Base-by-base conservation (phyloP, 225 moss, liverwort and hornwort genomes). In the Sphagnum tenellum region DNA sequence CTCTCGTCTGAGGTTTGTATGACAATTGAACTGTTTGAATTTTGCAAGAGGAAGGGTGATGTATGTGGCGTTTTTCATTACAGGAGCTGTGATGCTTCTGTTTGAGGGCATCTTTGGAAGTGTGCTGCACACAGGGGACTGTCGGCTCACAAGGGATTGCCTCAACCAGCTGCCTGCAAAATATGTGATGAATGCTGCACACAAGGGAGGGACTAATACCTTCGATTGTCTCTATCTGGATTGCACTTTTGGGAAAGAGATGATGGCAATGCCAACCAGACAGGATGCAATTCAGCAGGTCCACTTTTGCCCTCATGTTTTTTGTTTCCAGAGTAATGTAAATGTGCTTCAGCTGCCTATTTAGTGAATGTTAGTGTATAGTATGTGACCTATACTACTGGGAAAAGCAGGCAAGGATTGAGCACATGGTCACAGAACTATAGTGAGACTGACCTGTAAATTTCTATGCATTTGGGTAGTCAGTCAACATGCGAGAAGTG, bases 71-170 rank as follows among this genome's bases (percentile, higher is more conserved):
- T 7, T 60, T 60, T 5, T 46, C 9, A 46, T 66, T 3, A 58
- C 73, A 94, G 94, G 94, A 55, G 91, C 94, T 3, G 67, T 91
- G 46, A 94, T 91, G 90, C 71, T 94, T 11, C 64, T 91, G 8
- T 94, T 94, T 74, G 94, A 94, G 68, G 94, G 94, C 11, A 70
- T 65, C 48, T 94, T 91, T 45, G 91, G 91, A 52, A 91, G 76
- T 56, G 81, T 91, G 45, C 68, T 94, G 65, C 94, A 94, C 60
- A 89, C 89, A 9, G 94, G 94, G 5, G 94, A 91, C 59, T 91
- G 86, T 58, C 81, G 91, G 52, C 78, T 94, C 7, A 80, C 86
- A 0, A 71, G 69, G 12, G 75, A 77, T 5, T 94, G 94, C 66
- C 78, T 94, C 1, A 72, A 52, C 69, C 77, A 83, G 65, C 67